Evolutionary conservation across 1,284 basidiomycete species (phyloP).

Genomic region (Lentinus polychrous): DNA sequence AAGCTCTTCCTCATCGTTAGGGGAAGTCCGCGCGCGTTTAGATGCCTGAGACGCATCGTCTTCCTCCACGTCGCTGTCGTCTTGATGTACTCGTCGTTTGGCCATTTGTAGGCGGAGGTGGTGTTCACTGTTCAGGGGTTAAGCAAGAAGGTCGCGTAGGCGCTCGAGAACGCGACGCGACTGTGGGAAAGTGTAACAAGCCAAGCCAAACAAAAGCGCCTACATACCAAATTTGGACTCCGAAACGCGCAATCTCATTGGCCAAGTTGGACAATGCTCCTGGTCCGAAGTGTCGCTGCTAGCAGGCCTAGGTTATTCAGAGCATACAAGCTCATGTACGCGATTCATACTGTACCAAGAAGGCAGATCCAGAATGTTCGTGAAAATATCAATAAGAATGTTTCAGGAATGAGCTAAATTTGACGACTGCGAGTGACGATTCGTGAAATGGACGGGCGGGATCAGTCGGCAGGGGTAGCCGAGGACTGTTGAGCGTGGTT

Average conservation of each 20-base stretch:
- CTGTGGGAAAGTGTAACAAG: background rate
- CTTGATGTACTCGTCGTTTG: slow-evolving; percentile 7
- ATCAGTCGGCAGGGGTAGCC: background rate
- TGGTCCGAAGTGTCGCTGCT: no score
- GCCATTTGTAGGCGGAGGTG: background rate
- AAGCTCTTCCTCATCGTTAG: background rate
- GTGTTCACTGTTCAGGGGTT: slow-evolving; percentile 5
- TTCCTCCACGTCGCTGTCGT: slow-evolving; percentile 11
- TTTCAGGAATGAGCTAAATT: no score
- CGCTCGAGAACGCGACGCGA: slow-evolving; percentile 7
- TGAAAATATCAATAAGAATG: no score
- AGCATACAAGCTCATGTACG: no score
- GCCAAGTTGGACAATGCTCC: no score
- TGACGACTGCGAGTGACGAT: no score
- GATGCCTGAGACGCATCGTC: slow-evolving; percentile 7
- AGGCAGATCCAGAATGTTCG: no score
- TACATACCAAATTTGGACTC: background rate
- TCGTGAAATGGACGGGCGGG: background rate
- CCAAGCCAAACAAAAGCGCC: background rate
- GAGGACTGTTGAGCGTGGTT: background rate
- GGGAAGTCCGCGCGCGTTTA: slow-evolving; percentile 11
- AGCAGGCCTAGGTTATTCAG: no score
- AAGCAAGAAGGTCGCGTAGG: background rate
- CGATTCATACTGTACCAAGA: no score
- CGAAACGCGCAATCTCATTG: background rate